Conservation (phyloP, 2,329 filamentous ascomycete genomes). For the Microcyclospora pomicola region DNA sequence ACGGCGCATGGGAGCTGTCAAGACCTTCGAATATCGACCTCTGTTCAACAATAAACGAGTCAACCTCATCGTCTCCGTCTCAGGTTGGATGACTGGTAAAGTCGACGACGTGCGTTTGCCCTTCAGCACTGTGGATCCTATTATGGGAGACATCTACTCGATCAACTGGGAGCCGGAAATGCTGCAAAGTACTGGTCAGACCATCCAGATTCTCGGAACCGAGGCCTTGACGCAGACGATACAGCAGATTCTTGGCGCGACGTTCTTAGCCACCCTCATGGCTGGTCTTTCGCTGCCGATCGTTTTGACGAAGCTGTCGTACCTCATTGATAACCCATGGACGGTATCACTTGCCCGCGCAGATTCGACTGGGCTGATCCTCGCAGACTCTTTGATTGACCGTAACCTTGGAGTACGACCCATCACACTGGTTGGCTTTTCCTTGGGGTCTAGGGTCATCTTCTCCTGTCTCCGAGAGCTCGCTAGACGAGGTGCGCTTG, state of each 20-base stretch:
- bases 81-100: constrained; percentile 97
- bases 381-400: constrained; percentile 87
- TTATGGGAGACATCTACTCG: constrained; percentile 98
- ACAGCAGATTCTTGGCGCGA: constrained; percentile 86
- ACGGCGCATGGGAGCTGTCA: constrained; percentile 77
- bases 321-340: constrained; percentile 97
- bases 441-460: constrained; percentile 80
- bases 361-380: constrained; percentile 73
- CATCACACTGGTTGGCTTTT: constrained; percentile 89
- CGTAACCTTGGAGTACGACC: constrained; percentile 82
- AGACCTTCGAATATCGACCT: constrained; percentile 91
- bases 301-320: constrained; percentile 82
- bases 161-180: constrained; percentile 97
- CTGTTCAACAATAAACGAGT: constrained; percentile 96
- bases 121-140: constrained; percentile 87
- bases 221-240: constrained; percentile 94
- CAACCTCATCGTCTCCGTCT: constrained; percentile 87
- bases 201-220: constrained; percentile 94
- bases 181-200: constrained; percentile 94
- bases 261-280: constrained; percentile 80
- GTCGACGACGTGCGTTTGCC: constrained; percentile 91
- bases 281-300: constrained; percentile 84
- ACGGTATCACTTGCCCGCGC: constrained; percentile 89
- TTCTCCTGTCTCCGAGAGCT: constrained; percentile 84
- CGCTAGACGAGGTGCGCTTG: constrained; percentile 66